Conservation (phyloP, 2,329 filamentous ascomycete species). For the Diaporthe sp. region DNA sequence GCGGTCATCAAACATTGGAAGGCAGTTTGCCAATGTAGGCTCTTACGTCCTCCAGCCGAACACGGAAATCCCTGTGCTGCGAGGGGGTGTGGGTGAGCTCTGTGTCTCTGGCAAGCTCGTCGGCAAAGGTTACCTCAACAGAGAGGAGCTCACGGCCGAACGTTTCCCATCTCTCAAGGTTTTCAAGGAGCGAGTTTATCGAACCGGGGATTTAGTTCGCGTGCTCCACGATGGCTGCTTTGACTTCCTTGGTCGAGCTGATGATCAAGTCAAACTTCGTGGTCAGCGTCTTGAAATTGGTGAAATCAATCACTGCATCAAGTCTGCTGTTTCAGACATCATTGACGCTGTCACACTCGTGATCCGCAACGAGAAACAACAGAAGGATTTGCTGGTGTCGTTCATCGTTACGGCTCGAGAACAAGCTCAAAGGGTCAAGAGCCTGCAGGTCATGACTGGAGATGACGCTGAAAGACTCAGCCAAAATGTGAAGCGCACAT, state of each 20-base stretch:
- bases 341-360: constrained; percentile 83
- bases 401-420: constrained; percentile 65
- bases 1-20: constrained; percentile 88
- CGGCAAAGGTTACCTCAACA: constrained; percentile 88
- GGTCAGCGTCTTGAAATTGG: constrained; percentile 90
- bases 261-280: constrained; percentile 92
- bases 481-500: constrained; percentile 67
- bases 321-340: constrained; percentile 64
- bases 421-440: neutral
- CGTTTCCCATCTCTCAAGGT: constrained; percentile 75
- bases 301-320: constrained; percentile 89
- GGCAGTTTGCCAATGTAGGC: constrained; percentile 88
- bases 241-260: constrained; percentile 86
- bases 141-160: constrained; percentile 79
- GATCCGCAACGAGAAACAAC: constrained; percentile 73
- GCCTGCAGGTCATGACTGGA: constrained; percentile 44
- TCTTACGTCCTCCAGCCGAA: constrained; percentile 79
- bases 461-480: constrained; percentile 52
- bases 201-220: constrained; percentile 89
- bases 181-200: constrained; percentile 76
- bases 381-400: constrained; percentile 85
- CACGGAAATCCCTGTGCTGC: constrained; percentile 76
- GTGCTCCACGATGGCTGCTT: constrained; percentile 84
- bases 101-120: constrained; percentile 90
- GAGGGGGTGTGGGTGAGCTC: constrained; percentile 85